Evolutionary conservation across 805 yeast species (phyloP), one percentile per base, ranked within the genome.

Genomic region (Teunomyces atbi): DNA sequence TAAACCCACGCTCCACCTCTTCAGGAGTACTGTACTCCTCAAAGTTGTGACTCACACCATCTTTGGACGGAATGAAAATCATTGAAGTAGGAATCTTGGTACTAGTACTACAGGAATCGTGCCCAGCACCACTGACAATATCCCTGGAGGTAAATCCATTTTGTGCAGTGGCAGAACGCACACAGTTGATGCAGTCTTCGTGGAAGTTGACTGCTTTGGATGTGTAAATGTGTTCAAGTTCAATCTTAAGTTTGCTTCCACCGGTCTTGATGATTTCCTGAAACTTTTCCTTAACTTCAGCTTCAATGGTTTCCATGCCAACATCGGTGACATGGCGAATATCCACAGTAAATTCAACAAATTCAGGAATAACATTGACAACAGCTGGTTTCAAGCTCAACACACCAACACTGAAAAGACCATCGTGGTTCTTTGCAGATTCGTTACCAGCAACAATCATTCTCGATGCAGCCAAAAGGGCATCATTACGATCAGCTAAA

Each of bases 51-150:
- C 83, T 76, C 32, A 84, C 69, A 19, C 89, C 89, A 55, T 80
- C 83, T 52, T 67, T 76, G 26, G 84, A 77, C 6, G 91, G 90
- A 55, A 83, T 80, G 59, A 84, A 84, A 28, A 84, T 78, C 89
- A 84, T 84, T 1, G 88, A 78, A 0, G 90, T 83, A 34, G 91
- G 90, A 34, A 79, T 76, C 39, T 73, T 69, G 5, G 66, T 55
- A 6, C 79, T 71, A 1, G 85, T 80, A 18, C 77, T 73, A 54
- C 88, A 82, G 6, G 87, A 81, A 57, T 84, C 91, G 53, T 84
- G 91, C 8, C 87, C 89, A 4, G 90, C 89, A 23, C 91, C 89
- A 52, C 85, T 78, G 39, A 76, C 73, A 44, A 83, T 81, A 32
- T 68, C 73, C 34, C 71, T 64, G 8, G 69, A 66, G 32, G 70